phyloP scores from a whole-genome alignment of 2,329 filamentous ascomycete genomes.

The Daldinia sp. region DNA sequence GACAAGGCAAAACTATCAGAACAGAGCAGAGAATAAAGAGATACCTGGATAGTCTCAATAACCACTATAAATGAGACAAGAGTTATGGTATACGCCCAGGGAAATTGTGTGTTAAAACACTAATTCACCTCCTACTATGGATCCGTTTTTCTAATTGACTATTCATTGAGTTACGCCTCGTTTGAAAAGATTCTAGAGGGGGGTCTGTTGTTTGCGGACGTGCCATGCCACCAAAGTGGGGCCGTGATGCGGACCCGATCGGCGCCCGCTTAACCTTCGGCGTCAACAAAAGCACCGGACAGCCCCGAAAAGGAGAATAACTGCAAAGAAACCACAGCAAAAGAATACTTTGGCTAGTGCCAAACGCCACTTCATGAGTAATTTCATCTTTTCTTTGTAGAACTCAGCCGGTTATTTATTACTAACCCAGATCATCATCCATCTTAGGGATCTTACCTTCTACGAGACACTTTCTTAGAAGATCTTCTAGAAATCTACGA shows the following conservation, averaged over 20 bases:
- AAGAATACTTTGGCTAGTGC: neutral
- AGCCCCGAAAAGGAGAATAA: neutral
- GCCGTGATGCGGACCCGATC: neutral
- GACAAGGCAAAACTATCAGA: neutral
- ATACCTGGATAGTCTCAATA: neutral
- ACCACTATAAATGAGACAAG: neutral
- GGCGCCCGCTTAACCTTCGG: neutral
- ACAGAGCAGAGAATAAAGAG: neutral
- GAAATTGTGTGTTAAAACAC: neutral
- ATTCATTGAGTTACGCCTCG: too few species aligned
- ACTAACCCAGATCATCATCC: too few species aligned
- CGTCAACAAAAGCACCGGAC: neutral
- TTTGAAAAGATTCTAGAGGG: neutral
- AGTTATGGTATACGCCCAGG: neutral
- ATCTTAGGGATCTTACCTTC: too few species aligned
- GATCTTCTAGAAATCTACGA: too few species aligned
- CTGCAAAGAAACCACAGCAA: neutral
- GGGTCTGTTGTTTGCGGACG: neutral
- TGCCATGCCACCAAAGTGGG: neutral
- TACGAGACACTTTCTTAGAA: too few species aligned
- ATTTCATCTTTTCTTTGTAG: too few species aligned
- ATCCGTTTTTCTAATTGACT: neutral
- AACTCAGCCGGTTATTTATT: neutral
- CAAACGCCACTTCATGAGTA: neutral
- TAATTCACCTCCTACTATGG: neutral